Evolutionary conservation across 2,329 filamentous ascomycete species (phyloP).

Genomic region (Fusarium stilboides): DNA sequence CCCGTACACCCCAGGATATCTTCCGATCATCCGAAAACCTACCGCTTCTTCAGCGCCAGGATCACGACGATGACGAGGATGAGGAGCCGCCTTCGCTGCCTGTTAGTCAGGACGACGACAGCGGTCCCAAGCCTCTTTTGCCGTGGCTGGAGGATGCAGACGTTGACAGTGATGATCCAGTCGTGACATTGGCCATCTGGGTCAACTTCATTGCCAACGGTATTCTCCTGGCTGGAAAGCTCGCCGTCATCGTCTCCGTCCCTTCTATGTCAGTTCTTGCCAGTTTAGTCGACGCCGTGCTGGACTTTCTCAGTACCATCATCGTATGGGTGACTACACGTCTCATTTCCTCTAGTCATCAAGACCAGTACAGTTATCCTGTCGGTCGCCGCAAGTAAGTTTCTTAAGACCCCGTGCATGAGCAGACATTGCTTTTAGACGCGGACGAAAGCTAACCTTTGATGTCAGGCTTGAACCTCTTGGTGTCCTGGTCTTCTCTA

Average conservation of each 20-base stretch:
- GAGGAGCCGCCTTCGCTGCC: slow-evolving; percentile 37
- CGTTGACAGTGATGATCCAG: slow-evolving; percentile 78
- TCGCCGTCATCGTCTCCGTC: slow-evolving; percentile 82
- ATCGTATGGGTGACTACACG: slow-evolving; percentile 86
- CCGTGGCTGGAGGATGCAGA: slow-evolving; percentile 81
- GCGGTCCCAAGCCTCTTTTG: slow-evolving; percentile 68
- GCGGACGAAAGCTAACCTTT: slow-evolving; percentile 36
- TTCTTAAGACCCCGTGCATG: not conserved
- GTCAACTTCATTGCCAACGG: slow-evolving; percentile 86
- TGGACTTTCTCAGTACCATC: slow-evolving; percentile 85
- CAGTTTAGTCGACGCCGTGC: slow-evolving; percentile 82
- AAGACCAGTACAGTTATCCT: slow-evolving; percentile 82
- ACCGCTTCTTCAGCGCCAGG: slow-evolving; percentile 70
- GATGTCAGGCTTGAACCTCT: slow-evolving; percentile 78
- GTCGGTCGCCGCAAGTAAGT: slow-evolving; percentile 76
- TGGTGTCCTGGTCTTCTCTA: slow-evolving; percentile 84
- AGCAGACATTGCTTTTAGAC: not conserved
- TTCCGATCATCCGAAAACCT: slow-evolving; percentile 82
- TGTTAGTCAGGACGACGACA: slow-evolving; percentile 49
- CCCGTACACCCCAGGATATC: slow-evolving; percentile 87
- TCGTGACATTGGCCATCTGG: slow-evolving; percentile 91
- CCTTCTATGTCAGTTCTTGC: slow-evolving; percentile 87
- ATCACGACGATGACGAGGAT: slow-evolving; percentile 63
- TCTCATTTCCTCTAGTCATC: slow-evolving; percentile 75
- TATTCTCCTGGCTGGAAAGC: slow-evolving; percentile 81